Conservation (phyloP, 2,329 filamentous ascomycete species). For the Diaporthe sp. region DNA sequence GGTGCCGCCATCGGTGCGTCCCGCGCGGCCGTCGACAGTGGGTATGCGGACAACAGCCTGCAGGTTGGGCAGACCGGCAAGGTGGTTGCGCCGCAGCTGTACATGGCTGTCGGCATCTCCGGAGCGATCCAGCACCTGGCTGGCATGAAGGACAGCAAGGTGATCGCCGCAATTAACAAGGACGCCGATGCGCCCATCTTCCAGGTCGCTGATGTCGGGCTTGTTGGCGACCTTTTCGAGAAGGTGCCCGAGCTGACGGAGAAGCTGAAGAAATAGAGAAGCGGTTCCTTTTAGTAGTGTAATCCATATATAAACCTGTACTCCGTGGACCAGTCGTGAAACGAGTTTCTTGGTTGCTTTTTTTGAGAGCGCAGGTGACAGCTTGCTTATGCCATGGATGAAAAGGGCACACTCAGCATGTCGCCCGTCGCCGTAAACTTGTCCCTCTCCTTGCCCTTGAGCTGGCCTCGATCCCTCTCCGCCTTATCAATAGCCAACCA, state of each 20-base stretch:
- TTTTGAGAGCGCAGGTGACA: neutral
- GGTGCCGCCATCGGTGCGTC: conserved; percentile 97
- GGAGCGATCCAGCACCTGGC: conserved; percentile 98
- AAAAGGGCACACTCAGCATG: conserved; percentile 58
- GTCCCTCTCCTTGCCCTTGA: conserved; percentile 81
- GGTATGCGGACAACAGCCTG: conserved; percentile 97
- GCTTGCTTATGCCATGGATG: conserved; percentile 9
- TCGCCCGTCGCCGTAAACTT: conserved; percentile 69
- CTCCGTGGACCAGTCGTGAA: neutral
- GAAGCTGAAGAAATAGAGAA: conserved; percentile 78
- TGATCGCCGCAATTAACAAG: conserved; percentile 99
- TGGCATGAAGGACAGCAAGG: conserved; percentile 99
- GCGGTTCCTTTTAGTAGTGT: conserved; percentile 38
- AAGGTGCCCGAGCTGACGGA: conserved; percentile 96
- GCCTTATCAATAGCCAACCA: conserved; percentile 86
- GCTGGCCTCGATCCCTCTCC: conserved; percentile 75
- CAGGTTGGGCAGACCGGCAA: conserved; percentile 99
- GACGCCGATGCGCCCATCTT: conserved; percentile 97
- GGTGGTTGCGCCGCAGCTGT: conserved; percentile 95
- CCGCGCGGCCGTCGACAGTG: conserved; percentile 93
- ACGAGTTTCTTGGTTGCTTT: neutral
- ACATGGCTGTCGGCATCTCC: conserved; percentile 94
- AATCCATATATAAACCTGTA: conserved; percentile 9
- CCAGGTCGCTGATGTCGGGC: conserved; percentile 94
- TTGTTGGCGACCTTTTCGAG: conserved; percentile 95